Evolutionary conservation across 306 rosid genomes (phyloP), one percentile per base, ranked within the genome.

Genomic region (Glycine latifolia): DNA sequence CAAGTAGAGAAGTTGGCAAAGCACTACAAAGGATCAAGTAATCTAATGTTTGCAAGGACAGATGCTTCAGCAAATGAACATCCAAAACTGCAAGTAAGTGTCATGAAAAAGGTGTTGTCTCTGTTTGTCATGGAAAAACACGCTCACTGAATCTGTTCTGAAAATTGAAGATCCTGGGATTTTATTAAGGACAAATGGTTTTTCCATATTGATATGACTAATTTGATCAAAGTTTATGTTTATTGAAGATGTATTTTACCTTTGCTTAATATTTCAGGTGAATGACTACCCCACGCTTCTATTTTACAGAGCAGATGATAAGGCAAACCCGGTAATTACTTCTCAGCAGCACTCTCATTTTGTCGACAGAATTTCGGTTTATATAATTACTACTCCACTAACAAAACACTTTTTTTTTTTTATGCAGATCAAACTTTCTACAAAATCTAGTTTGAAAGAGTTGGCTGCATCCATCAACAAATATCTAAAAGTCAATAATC

Each of bases 31-130:
- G 90, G 89, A 84, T 83, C 82, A 59, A 90, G 87, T 26, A 84
- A 80, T 86, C 76, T 93, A 66, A 63, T 90, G 39, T 91, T 95
- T 67, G 90, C 91, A 43, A 91, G 86, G 76, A 87, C 93, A 79
- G 99, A 95, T 80, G 94, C 87, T 81, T 89, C 98, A 46, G 82
- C 68, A 47, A 95, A 93, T 52, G 99, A 95, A 81, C 99, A 95
- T 88, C 97, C 99, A 67, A 85, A 88, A 79, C 85, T 95, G 79
- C 89, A 87, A 56, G 99, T 92, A 86, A 78, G 91, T 87, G 67
- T 37, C 67, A 10, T 56, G 17, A 54, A 77, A 67, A 52, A 8
- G 7, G 61, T 1, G 2, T 53, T 17, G 16, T 84, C 81, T 10
- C 15, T 7, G 8, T 67, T 69, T 80, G 65, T 83, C 67, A 7